A percentile compares a stretch with the other conserved stretches of the same genome.
Conservation (phyloP, 2,329 filamentous ascomycete genomes). For the Hymenoscyphus scutula region DNA sequence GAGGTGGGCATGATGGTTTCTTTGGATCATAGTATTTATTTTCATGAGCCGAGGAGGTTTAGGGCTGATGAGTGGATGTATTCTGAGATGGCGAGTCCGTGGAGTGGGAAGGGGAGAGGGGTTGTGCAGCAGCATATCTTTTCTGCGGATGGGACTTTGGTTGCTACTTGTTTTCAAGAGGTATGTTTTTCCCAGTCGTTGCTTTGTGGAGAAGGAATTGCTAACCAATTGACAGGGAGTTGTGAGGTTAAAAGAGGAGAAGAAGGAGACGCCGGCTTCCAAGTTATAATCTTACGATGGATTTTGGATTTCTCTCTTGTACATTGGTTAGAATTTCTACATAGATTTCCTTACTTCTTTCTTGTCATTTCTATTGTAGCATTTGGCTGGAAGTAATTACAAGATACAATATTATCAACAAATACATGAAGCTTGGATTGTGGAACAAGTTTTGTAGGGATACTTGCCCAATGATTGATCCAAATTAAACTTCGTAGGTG, state of each 20-base stretch:
- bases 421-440: no score
- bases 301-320: no score
- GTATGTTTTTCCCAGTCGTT: constrained; percentile 35
- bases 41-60: constrained; percentile 58
- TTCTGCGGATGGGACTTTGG: constrained; percentile 64
- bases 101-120: constrained; percentile 74
- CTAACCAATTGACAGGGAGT: constrained; percentile 9
- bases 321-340: no score
- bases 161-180: constrained; percentile 81
- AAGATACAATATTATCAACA: no score
- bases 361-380: no score
- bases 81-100: constrained; percentile 75
- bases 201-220: not conserved
- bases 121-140: constrained; percentile 76
- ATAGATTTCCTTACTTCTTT: no score
- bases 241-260: constrained; percentile 8
- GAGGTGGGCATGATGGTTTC: constrained; percentile 82
- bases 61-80: constrained; percentile 75
- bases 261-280: constrained; percentile 9
- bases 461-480: no score
- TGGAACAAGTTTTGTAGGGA: no score
- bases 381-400: no score
- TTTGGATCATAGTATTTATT: constrained; percentile 72
- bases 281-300: constrained; percentile 19
- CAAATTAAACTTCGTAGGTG: no score